phyloP scores from a whole-genome alignment of 805 yeast genomes.

The Yarrowia bubula region DNA sequence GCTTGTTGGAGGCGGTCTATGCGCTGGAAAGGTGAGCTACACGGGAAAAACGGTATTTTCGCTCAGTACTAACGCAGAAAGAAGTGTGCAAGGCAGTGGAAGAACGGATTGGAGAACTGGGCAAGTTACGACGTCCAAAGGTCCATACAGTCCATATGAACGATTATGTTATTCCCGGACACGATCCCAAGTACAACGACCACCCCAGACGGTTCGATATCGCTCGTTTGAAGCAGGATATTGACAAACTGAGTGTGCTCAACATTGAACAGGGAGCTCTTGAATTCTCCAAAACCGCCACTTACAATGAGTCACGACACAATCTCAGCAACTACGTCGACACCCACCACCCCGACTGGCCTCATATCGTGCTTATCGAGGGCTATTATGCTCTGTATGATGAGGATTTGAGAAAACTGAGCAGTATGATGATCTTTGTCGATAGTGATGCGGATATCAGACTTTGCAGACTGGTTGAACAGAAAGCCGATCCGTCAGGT shows the following conservation, averaged over 20 bases:
- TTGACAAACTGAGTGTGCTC: constrained; percentile 23
- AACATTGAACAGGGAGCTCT: constrained; percentile 4
- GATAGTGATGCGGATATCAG: constrained; percentile 85
- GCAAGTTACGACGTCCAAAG: constrained; percentile 34
- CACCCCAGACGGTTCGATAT: constrained; percentile 40
- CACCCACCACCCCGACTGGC: constrained; percentile 30
- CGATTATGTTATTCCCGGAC: constrained; percentile 36
- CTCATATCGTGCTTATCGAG: constrained; percentile 50
- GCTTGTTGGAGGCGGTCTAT: constrained; percentile 62
- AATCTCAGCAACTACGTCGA: constrained; percentile 37
- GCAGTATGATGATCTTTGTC: constrained; percentile 68
- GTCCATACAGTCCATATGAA: constrained; percentile 47
- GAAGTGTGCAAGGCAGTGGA: constrained; percentile 38
- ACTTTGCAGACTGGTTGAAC: constrained; percentile 55
- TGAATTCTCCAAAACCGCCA: neutral
- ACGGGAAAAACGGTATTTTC: too few relatives aligned
- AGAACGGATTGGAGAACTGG: constrained; percentile 36
- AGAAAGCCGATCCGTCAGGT: constrained; percentile 37
- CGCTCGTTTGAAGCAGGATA: constrained; percentile 32
- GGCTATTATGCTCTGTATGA: constrained; percentile 82
- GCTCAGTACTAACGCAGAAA: neutral
- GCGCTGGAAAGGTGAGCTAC: constrained; percentile 49
- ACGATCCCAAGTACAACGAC: constrained; percentile 20
- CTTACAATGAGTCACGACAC: constrained; percentile 2
- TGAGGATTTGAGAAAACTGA: constrained; percentile 50